Conservation (phyloP, 179 eudicot species). For the Actinidia chinensis region DNA sequence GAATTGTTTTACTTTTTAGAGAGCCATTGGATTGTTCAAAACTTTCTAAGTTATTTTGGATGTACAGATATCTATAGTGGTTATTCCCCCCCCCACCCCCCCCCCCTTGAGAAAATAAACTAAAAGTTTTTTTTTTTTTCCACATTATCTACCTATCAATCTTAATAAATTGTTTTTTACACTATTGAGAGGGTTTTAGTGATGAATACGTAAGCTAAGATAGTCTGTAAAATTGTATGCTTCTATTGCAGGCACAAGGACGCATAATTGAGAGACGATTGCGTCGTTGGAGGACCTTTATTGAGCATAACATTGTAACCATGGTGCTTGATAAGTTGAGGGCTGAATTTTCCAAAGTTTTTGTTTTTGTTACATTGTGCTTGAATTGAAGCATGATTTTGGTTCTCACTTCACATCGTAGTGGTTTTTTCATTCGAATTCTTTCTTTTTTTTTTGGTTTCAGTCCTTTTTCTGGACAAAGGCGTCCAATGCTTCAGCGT, state of each 20-base stretch:
- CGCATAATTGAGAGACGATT: conserved; percentile 90
- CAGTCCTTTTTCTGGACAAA: conserved; percentile 95
- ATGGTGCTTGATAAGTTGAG: conserved; percentile 98
- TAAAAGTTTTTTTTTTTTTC: too few relatives aligned
- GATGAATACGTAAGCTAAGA: too few relatives aligned
- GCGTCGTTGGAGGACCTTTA: conserved; percentile 91
- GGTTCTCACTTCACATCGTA: neutral
- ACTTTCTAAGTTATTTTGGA: too few relatives aligned
- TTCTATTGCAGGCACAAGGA: conserved; percentile 76
- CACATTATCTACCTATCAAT: too few relatives aligned
- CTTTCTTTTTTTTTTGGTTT: conserved; percentile 19
- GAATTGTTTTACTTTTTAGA: too few relatives aligned
- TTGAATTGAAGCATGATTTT: conserved; percentile 5
- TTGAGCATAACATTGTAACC: conserved; percentile 92
- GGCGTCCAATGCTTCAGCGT: conserved; percentile 86
- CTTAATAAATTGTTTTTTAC: too few relatives aligned
- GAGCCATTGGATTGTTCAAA: too few relatives aligned
- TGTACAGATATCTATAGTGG: too few relatives aligned
- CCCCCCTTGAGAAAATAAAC: too few relatives aligned
- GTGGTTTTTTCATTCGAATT: conserved; percentile 3
- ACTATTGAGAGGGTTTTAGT: too few relatives aligned
- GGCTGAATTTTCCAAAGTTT: neutral
- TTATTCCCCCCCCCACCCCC: too few relatives aligned
- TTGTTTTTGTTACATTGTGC: too few relatives aligned
- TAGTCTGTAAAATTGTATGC: neutral